A percentile compares a stretch with the other conserved stretches of the same genome.
phyloP scores from a whole-genome alignment of 2,329 filamentous ascomycete species.

The Gnomoniopsis smithogilvyi region DNA sequence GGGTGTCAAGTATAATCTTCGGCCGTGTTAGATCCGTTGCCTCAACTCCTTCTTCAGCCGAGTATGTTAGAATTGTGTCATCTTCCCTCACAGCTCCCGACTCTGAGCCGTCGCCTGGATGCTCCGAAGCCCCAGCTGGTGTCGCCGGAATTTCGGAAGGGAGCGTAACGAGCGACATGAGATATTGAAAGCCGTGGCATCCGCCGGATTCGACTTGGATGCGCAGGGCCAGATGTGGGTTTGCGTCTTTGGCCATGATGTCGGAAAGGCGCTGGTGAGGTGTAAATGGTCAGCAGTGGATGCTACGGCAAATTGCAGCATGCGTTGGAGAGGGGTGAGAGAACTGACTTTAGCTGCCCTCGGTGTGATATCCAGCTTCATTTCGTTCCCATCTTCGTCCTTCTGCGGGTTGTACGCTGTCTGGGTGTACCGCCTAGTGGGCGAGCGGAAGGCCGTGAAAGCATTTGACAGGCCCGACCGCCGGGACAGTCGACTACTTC shows the following conservation, averaged over 20 bases:
- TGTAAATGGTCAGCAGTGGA: neutral
- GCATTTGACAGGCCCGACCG: neutral
- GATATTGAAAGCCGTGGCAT: constrained; percentile 96
- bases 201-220: constrained; percentile 91
- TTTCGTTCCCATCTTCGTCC: constrained; percentile 81
- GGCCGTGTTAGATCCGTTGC: constrained; percentile 39
- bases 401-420: constrained; percentile 67
- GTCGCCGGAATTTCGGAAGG: constrained; percentile 33
- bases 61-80: constrained; percentile 81
- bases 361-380: constrained; percentile 79
- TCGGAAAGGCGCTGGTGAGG: constrained; percentile 64
- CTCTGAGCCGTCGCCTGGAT: constrained; percentile 27
- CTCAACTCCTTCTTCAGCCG: constrained; percentile 42
- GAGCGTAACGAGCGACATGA: constrained; percentile 78
- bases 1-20: constrained; percentile 86
- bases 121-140: constrained; percentile 13
- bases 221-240: constrained; percentile 81
- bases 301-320: neutral
- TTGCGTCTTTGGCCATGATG: constrained; percentile 69
- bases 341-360: constrained; percentile 71
- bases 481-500: neutral
- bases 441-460: constrained; percentile 32
- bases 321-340: neutral
- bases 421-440: constrained; percentile 38
- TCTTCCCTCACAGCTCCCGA: constrained; percentile 57